Evolutionary conservation across 208 protist species (phyloP).

Genomic region (Wallacemonas collosoma): DNA sequence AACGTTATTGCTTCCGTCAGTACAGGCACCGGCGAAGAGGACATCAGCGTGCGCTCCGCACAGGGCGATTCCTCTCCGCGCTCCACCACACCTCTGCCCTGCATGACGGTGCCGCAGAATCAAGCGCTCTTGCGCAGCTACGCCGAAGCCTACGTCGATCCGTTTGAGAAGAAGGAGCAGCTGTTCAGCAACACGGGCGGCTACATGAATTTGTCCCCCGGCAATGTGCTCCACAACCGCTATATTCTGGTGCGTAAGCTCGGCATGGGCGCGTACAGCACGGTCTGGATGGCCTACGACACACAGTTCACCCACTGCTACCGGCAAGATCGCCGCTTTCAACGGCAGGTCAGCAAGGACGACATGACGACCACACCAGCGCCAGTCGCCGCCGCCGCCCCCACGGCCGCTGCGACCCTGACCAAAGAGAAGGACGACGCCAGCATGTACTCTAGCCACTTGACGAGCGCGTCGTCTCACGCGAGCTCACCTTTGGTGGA

Average conservation of each 20-base stretch:
- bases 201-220: slow-evolving; percentile 69
- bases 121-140: slow-evolving; percentile 12
- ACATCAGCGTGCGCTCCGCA: neutral
- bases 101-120: slow-evolving; percentile 9
- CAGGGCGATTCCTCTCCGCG: neutral
- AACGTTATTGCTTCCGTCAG: slow-evolving; percentile 5
- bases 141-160: slow-evolving; percentile 14
- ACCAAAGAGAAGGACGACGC: neutral
- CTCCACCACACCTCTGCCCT: neutral
- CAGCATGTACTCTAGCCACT: neutral
- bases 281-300: slow-evolving; percentile 89
- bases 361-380: slow-evolving; percentile 15
- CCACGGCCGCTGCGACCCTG: neutral
- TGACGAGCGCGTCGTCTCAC: neutral
- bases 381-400: slow-evolving; percentile 11
- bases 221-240: slow-evolving; percentile 65
- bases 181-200: slow-evolving; percentile 40
- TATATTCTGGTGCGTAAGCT: slow-evolving; percentile 87
- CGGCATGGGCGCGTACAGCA: slow-evolving; percentile 90
- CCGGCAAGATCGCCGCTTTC: neutral
- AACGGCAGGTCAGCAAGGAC: neutral
- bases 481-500: neutral
- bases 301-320: slow-evolving; percentile 35
- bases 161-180: slow-evolving; percentile 19
- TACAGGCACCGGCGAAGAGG: slow-evolving; percentile 3